These are phyloP conservation scores for Fusarium napiforme DNA, from an alignment of 2,329 filamentous ascomycete genomes.

Conservation along the genomic window DNA sequence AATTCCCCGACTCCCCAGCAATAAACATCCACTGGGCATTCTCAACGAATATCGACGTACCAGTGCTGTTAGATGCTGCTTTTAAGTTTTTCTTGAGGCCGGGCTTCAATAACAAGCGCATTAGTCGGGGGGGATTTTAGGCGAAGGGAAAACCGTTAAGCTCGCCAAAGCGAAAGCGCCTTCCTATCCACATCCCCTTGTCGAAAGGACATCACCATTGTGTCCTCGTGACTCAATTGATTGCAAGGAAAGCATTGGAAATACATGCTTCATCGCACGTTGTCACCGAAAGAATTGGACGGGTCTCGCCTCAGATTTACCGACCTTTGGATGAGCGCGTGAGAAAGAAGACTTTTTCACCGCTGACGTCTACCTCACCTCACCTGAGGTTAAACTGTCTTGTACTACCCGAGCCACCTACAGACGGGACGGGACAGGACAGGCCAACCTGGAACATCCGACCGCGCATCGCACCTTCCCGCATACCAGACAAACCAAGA, in stretches of 20 bases:
- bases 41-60: background rate
- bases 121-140: background rate
- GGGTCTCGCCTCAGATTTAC: background rate
- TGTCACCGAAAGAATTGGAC: conserved; percentile 2
- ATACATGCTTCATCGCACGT: background rate
- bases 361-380: conserved; percentile 11
- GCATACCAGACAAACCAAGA: conserved; percentile 10
- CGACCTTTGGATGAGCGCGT: background rate
- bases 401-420: background rate
- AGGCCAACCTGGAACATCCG: conserved; percentile 6
- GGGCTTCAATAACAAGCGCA: background rate
- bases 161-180: conserved; percentile 4
- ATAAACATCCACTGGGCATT: background rate
- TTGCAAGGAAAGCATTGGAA: background rate
- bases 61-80: background rate
- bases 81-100: background rate
- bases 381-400: conserved; percentile 4
- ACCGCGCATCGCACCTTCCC: conserved; percentile 24
- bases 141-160: background rate
- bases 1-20: background rate
- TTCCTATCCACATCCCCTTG: background rate
- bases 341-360: conserved; percentile 16
- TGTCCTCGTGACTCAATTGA: conserved; percentile 7
- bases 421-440: background rate
- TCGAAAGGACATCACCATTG: background rate